A percentile compares a stretch with the other conserved stretches of the same genome.
Evolutionary conservation across 1,284 basidiomycete genomes (phyloP).

Genomic region (Inonotus hispidus): DNA sequence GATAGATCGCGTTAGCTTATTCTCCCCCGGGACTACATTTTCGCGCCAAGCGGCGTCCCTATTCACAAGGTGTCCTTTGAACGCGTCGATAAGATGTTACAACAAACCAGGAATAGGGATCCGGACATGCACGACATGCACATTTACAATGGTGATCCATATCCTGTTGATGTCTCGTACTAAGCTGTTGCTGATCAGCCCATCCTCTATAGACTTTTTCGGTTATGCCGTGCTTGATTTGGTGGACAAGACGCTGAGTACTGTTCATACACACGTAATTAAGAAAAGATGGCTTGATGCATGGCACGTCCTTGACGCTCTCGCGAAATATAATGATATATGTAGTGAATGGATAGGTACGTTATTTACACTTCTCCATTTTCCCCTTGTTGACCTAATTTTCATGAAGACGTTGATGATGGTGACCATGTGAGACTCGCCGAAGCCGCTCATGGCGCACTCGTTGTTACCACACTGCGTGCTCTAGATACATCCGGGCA

Average conservation of each 20-base stretch:
- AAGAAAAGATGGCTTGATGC: constrained; percentile 34
- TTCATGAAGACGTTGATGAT: constrained; percentile 35
- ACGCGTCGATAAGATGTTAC: constrained; percentile 27
- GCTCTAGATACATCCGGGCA: constrained; percentile 30
- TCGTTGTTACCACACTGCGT: constrained; percentile 33
- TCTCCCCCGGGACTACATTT: constrained; percentile 26
- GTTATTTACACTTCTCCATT: constrained; percentile 11
- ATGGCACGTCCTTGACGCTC: constrained; percentile 30
- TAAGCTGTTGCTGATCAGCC: background rate
- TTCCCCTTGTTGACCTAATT: background rate
- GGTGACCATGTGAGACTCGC: constrained; percentile 32
- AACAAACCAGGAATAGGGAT: constrained; percentile 32
- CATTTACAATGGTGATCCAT: constrained; percentile 34
- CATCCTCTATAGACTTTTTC: background rate
- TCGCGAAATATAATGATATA: constrained; percentile 32
- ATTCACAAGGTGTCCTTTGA: constrained; percentile 30
- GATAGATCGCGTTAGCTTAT: background rate
- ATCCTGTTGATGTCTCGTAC: background rate
- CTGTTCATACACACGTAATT: constrained; percentile 29
- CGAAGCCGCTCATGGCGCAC: constrained; percentile 34
- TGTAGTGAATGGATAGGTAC: constrained; percentile 31
- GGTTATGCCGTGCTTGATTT: constrained; percentile 28
- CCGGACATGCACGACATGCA: constrained; percentile 36
- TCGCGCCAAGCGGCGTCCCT: constrained; percentile 28
- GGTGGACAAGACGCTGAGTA: constrained; percentile 29